Evolutionary conservation across 768 basidiomycete genomes (phyloP).

Genomic region (Boletus huronensis): DNA sequence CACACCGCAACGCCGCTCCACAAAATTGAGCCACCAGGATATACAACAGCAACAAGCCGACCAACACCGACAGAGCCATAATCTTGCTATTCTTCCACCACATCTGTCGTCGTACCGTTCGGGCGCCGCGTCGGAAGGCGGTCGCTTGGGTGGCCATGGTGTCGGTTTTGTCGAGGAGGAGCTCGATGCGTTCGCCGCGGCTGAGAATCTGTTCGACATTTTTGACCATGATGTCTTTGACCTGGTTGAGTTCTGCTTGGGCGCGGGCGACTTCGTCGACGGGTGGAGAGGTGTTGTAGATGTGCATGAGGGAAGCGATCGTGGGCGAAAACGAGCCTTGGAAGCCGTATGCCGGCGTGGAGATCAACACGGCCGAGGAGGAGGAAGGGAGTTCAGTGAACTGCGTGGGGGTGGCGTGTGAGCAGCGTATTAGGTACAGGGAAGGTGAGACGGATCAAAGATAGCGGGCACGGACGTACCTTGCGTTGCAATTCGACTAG

Average conservation of each 20-base stretch:
- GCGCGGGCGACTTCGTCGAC: constrained; percentile 87
- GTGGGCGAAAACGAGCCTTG: constrained; percentile 71
- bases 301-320: constrained; percentile 74
- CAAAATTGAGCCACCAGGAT: constrained; percentile 87
- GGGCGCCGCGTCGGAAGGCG: constrained; percentile 86
- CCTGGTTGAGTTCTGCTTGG: constrained; percentile 81
- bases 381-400: constrained; percentile 63
- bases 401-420: constrained; percentile 29
- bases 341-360: constrained; percentile 56
- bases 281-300: constrained; percentile 87
- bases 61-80: constrained; percentile 61
- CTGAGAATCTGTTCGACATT: constrained; percentile 96
- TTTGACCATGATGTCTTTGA: constrained; percentile 98
- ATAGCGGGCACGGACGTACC: constrained; percentile 35
- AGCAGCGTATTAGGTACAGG: neutral
- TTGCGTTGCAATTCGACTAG: constrained; percentile 81
- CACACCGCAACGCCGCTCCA: constrained; percentile 74
- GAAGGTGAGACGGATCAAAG: neutral
- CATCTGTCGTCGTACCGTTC: constrained; percentile 79
- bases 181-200: constrained; percentile 91
- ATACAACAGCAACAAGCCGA: constrained; percentile 75
- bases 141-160: constrained; percentile 92
- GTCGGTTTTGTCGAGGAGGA: constrained; percentile 96
- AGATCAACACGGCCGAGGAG: constrained; percentile 48
- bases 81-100: constrained; percentile 85